A percentile compares a stretch with the other conserved stretches of the same genome.
Conservation (phyloP, 73 alveolate species). For the Paramecium biaurelia region DNA sequence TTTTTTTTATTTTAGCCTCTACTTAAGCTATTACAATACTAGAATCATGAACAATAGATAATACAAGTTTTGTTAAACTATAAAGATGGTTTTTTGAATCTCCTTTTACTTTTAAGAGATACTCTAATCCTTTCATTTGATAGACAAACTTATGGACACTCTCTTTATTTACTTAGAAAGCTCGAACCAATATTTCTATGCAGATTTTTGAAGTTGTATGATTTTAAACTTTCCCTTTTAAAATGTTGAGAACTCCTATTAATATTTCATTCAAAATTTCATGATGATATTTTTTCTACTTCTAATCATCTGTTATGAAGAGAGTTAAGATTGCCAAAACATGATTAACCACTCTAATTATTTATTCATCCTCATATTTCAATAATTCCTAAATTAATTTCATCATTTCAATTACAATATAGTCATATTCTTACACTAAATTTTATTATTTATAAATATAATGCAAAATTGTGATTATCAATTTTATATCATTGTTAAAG, state of each 20-base stretch:
- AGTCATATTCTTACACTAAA: background rate
- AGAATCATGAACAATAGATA: conserved; percentile 1
- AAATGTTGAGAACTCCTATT: background rate
- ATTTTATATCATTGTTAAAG: background rate
- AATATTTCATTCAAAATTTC: background rate
- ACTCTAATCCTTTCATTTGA: background rate
- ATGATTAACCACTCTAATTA: background rate
- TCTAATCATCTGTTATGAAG: background rate
- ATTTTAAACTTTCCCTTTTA: conserved; percentile 3
- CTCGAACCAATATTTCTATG: background rate
- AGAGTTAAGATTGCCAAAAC: background rate
- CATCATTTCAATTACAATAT: background rate
- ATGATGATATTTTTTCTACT: background rate
- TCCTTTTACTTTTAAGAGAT: conserved; percentile 17
- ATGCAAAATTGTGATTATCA: background rate
- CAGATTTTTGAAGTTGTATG: conserved; percentile 3
- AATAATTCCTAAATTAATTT: background rate
- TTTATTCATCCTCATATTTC: background rate
- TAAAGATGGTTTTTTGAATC: background rate
- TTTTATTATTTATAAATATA: background rate
- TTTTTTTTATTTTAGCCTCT: background rate
- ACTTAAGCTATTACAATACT: background rate
- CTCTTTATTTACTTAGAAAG: background rate
- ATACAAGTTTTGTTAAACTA: background rate
- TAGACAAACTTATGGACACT: background rate